Evolutionary conservation across 768 basidiomycete species (phyloP).

Genomic region (Rickenella mellea): DNA sequence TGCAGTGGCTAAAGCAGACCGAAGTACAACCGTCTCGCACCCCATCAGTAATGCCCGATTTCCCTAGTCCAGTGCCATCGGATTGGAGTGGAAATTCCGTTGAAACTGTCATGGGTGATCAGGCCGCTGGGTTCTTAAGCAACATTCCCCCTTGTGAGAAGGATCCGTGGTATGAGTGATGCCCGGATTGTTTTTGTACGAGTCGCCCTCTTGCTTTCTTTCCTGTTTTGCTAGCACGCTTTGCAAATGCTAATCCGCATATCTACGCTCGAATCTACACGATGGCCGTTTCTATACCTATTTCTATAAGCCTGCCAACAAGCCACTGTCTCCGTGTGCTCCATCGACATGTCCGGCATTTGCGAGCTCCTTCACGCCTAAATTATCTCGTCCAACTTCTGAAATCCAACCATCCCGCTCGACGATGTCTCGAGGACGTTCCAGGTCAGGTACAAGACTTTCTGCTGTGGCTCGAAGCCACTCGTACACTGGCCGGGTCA

Average conservation of each 20-base stretch:
- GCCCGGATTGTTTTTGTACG: neutral
- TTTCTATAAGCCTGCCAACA: constrained; percentile 50
- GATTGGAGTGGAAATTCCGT: neutral
- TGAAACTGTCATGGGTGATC: neutral
- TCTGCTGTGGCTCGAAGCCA: constrained; percentile 8
- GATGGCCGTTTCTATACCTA: neutral
- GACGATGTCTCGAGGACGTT: constrained; percentile 21
- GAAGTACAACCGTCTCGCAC: too few relatives aligned
- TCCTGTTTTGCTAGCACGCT: neutral
- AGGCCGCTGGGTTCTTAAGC: neutral
- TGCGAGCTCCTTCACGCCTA: constrained; percentile 51
- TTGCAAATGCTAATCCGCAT: neutral
- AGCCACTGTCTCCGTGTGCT: constrained; percentile 41
- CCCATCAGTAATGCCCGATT: too few relatives aligned
- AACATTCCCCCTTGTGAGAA: neutral
- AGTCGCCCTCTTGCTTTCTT: neutral
- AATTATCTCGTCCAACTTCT: constrained; percentile 43
- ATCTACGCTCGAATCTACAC: neutral
- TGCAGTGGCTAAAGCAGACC: too few relatives aligned
- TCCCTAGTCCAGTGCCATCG: neutral
- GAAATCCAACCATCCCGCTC: constrained; percentile 52
- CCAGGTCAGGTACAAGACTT: too few relatives aligned
- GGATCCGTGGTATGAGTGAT: neutral
- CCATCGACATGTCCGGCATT: constrained; percentile 45
- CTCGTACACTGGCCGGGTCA: constrained; percentile 55